Base-by-base conservation (phyloP, 352 stramenopile species). In the Globisporangium megalacanthum region DNA sequence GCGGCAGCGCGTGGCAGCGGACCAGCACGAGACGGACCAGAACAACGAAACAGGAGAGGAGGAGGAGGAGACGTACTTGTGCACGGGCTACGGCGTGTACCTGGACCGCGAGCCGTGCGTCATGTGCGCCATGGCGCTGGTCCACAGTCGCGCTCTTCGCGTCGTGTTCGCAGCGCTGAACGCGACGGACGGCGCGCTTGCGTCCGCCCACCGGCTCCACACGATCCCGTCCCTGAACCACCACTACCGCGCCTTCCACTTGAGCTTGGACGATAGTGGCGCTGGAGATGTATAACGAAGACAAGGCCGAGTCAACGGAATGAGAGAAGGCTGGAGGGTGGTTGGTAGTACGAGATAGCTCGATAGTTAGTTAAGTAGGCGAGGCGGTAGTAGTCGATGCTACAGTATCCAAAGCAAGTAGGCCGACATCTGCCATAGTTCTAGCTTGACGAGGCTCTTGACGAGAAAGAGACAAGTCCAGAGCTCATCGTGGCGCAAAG, bases 91-190 rank as follows among this genome's bases (percentile, higher is more conserved):
- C 60, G 89, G 96, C 44, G 66, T 95, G 42, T 96, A 91, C 52
- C 19, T 95, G 20, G 86, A 94, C 53, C 56, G 68, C 25, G 89
- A 97, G 66, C 89, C 89, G 44, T 96, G 88, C 46, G 70, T 69
- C 15, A 95, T 96, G 86, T 96, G 88, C 54, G 81, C 89, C 1
- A 97, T 97, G 89, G 89, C 88, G 8, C 73, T 97, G 1, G 67
- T 96, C 3, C 89, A 97, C 73, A 93, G 81, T 60, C 83, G 89
- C 50, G 74, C 79, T 29, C 78, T 83, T 0, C 79, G 86, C 33
- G 85, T 96, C 9, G 67, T 95, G 13, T 97, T 95, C 61, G 51
- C 64, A n/a, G 39, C 60, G 13, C 60, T 51, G 6, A 95, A 95
- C 56, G 45, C 64, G 7, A 59, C 63, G 0, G 70, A 83, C 56